phyloP scores from a whole-genome alignment of 2,329 filamentous ascomycete genomes.

The Nothopassalora personata region DNA sequence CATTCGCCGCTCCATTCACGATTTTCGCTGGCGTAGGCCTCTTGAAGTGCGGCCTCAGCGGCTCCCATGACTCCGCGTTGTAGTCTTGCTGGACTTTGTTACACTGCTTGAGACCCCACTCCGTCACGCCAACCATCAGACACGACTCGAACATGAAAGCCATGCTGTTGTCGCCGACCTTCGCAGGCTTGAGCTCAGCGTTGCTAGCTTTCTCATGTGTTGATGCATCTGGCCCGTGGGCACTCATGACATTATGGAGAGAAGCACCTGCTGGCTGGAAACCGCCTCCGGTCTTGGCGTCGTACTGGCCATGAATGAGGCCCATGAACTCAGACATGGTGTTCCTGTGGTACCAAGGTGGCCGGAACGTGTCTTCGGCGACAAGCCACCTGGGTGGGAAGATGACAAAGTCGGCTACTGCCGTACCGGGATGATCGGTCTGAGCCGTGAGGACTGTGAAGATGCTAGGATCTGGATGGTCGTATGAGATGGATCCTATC shows the following conservation, averaged over 20 bases:
- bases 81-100: slow-evolving; percentile 67
- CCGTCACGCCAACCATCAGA: slow-evolving; percentile 65
- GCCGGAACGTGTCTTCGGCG: slow-evolving; percentile 63
- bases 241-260: slow-evolving; percentile 43
- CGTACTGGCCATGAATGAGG: slow-evolving; percentile 54
- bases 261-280: slow-evolving; percentile 57
- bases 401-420: slow-evolving; percentile 65
- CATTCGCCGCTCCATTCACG: slow-evolving; percentile 4
- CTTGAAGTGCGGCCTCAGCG: slow-evolving; percentile 44
- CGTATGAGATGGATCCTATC: slow-evolving; percentile 53
- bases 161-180: slow-evolving; percentile 57
- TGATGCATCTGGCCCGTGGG: slow-evolving; percentile 53
- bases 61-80: slow-evolving; percentile 74
- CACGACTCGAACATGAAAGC: slow-evolving; percentile 67
- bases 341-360: slow-evolving; percentile 68
- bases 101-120: slow-evolving; percentile 67
- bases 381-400: slow-evolving; percentile 69
- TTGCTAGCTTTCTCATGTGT: slow-evolving; percentile 54
- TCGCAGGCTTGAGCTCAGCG: slow-evolving; percentile 50
- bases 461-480: slow-evolving; percentile 63
- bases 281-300: slow-evolving; percentile 52
- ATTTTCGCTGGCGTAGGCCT: slow-evolving; percentile 19
- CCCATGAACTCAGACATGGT: slow-evolving; percentile 64
- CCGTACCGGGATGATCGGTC: slow-evolving; percentile 49
- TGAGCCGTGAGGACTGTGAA: slow-evolving; percentile 63